Conservation (phyloP, 768 basidiomycete species). For the Tricholoma sp. region DNA sequence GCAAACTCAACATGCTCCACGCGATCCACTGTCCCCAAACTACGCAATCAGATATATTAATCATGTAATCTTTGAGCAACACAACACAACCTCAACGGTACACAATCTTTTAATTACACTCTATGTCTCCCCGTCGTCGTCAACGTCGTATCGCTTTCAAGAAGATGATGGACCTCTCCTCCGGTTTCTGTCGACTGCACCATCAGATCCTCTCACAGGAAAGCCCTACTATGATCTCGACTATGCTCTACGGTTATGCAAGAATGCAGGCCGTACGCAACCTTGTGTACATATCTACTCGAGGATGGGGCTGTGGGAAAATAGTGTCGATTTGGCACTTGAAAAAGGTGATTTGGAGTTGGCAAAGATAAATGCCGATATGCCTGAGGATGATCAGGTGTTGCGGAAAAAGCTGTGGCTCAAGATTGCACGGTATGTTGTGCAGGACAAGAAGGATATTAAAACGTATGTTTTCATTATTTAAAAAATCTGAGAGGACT, state of each 20-base stretch:
- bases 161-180: constrained; percentile 73
- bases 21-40: constrained; percentile 70
- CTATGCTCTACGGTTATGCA: constrained; percentile 92
- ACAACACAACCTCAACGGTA: constrained; percentile 77
- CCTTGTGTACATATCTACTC: constrained; percentile 96
- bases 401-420: constrained; percentile 94
- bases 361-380: constrained; percentile 92
- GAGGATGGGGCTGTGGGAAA: constrained; percentile 96
- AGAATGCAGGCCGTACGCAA: constrained; percentile 71
- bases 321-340: constrained; percentile 90
- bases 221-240: constrained; percentile 96
- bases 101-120: constrained; percentile 94
- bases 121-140: constrained; percentile 51
- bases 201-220: constrained; percentile 74
- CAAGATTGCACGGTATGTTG: constrained; percentile 97
- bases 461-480: constrained; percentile 68
- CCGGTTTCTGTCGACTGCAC: constrained; percentile 79
- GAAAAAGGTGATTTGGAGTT: constrained; percentile 93
- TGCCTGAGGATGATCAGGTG: constrained; percentile 85
- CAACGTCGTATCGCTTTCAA: constrained; percentile 25
- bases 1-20: constrained; percentile 68
- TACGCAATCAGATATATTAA: constrained; percentile 90
- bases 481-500: background rate
- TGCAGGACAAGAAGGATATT: constrained; percentile 97
- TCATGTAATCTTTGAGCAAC: constrained; percentile 76